Percentiles rank a stretch among this genome's conserved stretches.
These are phyloP conservation scores for Metarhizium guizhouense DNA, from an alignment of 2,329 filamentous ascomycete species.

Conservation along the genomic window DNA sequence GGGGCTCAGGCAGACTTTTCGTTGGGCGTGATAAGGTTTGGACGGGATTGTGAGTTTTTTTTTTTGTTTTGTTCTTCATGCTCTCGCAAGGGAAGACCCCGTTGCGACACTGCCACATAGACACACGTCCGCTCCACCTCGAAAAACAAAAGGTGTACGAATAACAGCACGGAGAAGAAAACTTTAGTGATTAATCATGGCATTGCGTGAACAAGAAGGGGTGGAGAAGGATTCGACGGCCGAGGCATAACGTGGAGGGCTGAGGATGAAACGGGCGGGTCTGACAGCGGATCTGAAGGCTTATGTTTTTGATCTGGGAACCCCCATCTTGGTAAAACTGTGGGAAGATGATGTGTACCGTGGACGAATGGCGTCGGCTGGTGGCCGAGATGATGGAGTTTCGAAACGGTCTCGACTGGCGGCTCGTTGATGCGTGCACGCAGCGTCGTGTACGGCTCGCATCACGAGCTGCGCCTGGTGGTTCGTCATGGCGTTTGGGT, in stretches of 20 bases:
- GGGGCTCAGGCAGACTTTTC: neutral
- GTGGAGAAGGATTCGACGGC: no score
- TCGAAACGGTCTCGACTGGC: neutral
- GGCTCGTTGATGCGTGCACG: neutral
- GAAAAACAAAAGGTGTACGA: neutral
- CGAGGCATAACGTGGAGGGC: neutral
- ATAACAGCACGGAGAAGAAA: no score
- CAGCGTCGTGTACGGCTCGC: neutral
- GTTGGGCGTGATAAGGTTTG: neutral
- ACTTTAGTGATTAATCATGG: no score
- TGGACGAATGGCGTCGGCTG: neutral
- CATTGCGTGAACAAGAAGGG: no score
- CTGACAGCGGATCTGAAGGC: neutral
- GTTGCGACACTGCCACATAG: neutral
- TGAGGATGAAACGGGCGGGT: neutral
- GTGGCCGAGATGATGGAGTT: neutral
- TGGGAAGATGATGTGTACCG: neutral
- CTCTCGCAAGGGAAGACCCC: neutral
- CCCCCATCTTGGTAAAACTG: neutral
- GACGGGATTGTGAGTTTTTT: neutral
- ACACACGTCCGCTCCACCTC: neutral
- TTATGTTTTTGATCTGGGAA: neutral
- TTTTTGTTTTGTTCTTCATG: neutral
- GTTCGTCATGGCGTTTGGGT: no score
- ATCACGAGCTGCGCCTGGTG: no score